Percentiles rank a stretch among this genome's conserved stretches.
Conservation (phyloP, 176 grass and related monocot genomes). For the Zea luxurians region DNA sequence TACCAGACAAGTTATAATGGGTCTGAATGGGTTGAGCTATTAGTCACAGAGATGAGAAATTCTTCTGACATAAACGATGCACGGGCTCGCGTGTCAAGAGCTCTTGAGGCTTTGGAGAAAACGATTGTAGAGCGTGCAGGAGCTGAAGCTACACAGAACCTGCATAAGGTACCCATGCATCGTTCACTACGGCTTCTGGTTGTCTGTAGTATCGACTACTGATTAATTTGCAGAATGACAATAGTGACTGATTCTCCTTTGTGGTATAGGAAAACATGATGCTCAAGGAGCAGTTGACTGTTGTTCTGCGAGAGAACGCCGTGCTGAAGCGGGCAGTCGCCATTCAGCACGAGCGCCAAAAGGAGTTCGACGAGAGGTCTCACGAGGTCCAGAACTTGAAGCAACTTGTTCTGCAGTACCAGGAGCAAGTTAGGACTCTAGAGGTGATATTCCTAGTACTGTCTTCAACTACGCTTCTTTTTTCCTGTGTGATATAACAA, state of each 20-base stretch:
- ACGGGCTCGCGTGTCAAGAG: conserved; percentile 56
- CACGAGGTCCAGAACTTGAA: conserved; percentile 75
- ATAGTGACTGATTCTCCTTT: neutral
- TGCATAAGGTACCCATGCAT: conserved; percentile 56
- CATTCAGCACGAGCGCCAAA: conserved; percentile 88
- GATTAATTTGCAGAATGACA: neutral
- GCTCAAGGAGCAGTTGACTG: conserved; percentile 73
- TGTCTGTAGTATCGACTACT: neutral
- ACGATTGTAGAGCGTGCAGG: conserved; percentile 49
- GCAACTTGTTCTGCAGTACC: conserved; percentile 75
- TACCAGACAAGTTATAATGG: conserved; percentile 42
- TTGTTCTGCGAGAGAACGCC: conserved; percentile 58
- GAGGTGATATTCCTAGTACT: conserved; percentile 48
- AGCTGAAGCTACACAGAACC: conserved; percentile 46
- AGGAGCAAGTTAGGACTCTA: conserved; percentile 75
- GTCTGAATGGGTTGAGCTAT: conserved; percentile 75
- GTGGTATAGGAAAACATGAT: conserved; percentile 67
- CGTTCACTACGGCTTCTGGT: neutral
- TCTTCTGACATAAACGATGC: conserved; percentile 69
- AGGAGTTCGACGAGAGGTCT: conserved; percentile 54
- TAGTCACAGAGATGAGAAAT: conserved; percentile 75
- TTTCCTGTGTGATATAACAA: neutral
- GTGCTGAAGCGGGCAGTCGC: conserved; percentile 77
- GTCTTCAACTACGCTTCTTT: neutral
- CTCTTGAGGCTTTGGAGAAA: conserved; percentile 72